These are phyloP conservation scores for Magnaporthales sp. DNA, from an alignment of 2,329 filamentous ascomycete genomes.

Conservation along the genomic window DNA sequence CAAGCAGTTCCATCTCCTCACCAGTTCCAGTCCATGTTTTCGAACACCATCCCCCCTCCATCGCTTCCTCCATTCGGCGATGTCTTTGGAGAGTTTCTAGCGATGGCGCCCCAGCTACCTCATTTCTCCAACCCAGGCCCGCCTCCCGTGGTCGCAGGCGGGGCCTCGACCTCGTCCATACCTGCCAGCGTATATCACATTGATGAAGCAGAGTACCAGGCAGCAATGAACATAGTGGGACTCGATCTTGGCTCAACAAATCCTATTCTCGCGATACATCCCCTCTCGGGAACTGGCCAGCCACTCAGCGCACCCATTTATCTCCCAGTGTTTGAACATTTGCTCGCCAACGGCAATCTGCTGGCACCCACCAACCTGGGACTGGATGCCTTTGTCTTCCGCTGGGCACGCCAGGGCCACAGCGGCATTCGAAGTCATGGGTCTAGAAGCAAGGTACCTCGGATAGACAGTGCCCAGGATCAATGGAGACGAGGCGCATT, in stretches of 20 bases:
- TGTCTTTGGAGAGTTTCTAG: not conserved
- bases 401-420: not conserved
- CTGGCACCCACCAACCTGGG: conserved; percentile 1
- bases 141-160: not conserved
- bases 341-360: not conserved
- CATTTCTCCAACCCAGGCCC: not conserved
- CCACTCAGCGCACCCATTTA: not conserved
- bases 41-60: not conserved
- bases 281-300: not conserved
- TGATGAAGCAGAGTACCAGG: not conserved
- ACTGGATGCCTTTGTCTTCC: not conserved
- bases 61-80: not conserved
- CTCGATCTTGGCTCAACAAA: not conserved
- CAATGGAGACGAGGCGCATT: not conserved
- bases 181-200: not conserved
- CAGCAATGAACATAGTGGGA: not conserved
- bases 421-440: not conserved
- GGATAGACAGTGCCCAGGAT: not conserved
- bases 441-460: not conserved
- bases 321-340: not conserved
- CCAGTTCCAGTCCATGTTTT: not conserved
- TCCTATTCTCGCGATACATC: not conserved
- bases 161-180: not conserved
- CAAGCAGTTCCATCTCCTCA: not conserved
- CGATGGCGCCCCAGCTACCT: not conserved